Conservation (phyloP, 179 eudicot species). For the Carnegiea gigantea region DNA sequence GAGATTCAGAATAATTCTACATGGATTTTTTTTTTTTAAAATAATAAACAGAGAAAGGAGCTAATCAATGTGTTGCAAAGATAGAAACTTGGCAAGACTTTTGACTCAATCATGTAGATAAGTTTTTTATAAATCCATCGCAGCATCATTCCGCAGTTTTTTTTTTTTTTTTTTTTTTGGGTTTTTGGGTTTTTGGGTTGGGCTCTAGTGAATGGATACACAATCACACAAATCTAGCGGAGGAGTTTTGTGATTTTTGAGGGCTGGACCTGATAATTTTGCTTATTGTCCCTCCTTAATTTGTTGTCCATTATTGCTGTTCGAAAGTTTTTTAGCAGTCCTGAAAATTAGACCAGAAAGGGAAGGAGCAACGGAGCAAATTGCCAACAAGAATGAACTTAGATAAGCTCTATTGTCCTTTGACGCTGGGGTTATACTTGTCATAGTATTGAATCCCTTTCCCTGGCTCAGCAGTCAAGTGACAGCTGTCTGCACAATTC, state of each 20-base stretch:
- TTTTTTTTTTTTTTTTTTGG: no score
- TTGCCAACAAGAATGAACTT: no score
- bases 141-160: no score
- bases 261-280: neutral
- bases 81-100: neutral
- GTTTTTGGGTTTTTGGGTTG: no score
- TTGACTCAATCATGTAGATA: neutral
- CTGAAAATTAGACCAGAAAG: no score
- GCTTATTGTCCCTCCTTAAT: neutral
- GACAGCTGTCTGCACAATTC: neutral
- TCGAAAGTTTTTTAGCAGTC: no score
- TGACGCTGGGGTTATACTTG: no score
- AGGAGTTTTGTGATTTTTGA: neutral
- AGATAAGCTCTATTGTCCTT: no score
- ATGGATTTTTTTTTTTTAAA: neutral
- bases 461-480: neutral
- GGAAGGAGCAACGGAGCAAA: no score
- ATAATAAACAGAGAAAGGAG: neutral
- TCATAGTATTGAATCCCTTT: no score
- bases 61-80: neutral
- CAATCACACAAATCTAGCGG: neutral
- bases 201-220: no score
- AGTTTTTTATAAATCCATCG: neutral
- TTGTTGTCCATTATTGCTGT: neutral
- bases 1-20: neutral